Conservation (phyloP, 306 rosid species). For the Rubus idaeus region DNA sequence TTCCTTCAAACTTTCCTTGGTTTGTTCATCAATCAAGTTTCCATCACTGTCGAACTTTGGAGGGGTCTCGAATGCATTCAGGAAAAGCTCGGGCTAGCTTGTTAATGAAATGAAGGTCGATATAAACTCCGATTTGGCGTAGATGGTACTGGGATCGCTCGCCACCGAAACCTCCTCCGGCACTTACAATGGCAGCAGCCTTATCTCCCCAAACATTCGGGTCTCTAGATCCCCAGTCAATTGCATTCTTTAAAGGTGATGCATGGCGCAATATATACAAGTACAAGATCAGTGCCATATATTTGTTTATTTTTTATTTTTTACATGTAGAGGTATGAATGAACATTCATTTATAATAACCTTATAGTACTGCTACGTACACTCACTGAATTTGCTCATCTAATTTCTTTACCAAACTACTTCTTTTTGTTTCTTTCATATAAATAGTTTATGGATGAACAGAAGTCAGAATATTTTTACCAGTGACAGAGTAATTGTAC, state of each 20-base stretch:
- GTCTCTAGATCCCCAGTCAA: conserved; percentile 81
- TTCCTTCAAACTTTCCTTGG: conserved; percentile 41
- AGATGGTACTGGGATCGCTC: conserved; percentile 77
- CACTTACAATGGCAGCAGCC: conserved; percentile 79
- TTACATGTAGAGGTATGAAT: too few species aligned
- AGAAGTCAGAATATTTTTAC: conserved; percentile 12
- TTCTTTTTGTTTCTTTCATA: too few species aligned
- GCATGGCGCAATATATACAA: too few species aligned
- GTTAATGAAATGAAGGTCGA: conserved; percentile 93
- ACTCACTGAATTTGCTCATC: too few species aligned
- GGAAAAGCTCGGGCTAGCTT: conserved; percentile 81
- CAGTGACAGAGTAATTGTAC: conserved; percentile 68
- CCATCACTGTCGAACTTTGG: conserved; percentile 66
- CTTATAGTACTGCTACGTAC: too few species aligned
- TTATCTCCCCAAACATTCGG: conserved; percentile 87
- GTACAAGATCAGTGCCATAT: too few species aligned
- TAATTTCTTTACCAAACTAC: too few species aligned
- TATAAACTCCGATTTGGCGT: conserved; percentile 76
- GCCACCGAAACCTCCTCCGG: conserved; percentile 77
- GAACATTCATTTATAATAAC: too few species aligned
- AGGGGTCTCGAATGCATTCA: conserved; percentile 65
- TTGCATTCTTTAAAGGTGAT: conserved; percentile 76
- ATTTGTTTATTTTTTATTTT: too few species aligned
- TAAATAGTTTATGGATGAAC: too few species aligned
- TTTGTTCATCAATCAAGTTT: conserved; percentile 55